Evolutionary conservation across 2,329 filamentous ascomycete species (phyloP).

Genomic region (Sclerotinia sclerotiorum): DNA sequence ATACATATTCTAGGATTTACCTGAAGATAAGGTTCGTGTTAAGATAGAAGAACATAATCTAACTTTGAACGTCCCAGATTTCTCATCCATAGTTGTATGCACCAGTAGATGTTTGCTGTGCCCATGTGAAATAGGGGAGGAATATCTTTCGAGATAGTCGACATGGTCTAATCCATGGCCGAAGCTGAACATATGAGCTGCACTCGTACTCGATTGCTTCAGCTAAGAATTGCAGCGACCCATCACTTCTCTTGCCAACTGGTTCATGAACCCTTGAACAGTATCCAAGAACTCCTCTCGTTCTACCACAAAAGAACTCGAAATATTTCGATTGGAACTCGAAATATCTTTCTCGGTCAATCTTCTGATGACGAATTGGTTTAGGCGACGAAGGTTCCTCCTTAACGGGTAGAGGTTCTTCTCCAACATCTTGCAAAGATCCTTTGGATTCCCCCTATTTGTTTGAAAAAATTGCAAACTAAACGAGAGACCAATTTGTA

Average conservation of each 20-base stretch:
- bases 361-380: slow-evolving; percentile 15
- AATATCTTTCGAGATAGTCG: not conserved
- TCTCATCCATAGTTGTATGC: not conserved
- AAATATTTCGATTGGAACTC: slow-evolving; percentile 13
- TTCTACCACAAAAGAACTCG: slow-evolving; percentile 1
- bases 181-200: not conserved
- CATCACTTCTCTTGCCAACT: slow-evolving; percentile 17
- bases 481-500: slow-evolving; percentile 22
- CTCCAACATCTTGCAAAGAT: slow-evolving; percentile 19
- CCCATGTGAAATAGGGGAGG: not conserved
- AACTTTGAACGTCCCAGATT: not conserved
- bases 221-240: slow-evolving; percentile 10
- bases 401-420: slow-evolving; percentile 20
- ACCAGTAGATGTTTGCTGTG: not conserved
- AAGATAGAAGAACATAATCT: not conserved
- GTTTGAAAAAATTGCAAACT: slow-evolving; percentile 18
- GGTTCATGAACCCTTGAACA: slow-evolving; percentile 19
- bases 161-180: not conserved
- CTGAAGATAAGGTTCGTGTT: not conserved
- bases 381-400: slow-evolving; percentile 16
- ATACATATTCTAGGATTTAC: not conserved
- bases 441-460: slow-evolving; percentile 7
- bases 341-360: slow-evolving; percentile 11
- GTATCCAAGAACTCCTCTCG: slow-evolving; percentile 21
- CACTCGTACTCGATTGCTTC: slow-evolving; percentile 2